Conservation (phyloP, 176 grass and related monocot species). For the Musa beccarii region DNA sequence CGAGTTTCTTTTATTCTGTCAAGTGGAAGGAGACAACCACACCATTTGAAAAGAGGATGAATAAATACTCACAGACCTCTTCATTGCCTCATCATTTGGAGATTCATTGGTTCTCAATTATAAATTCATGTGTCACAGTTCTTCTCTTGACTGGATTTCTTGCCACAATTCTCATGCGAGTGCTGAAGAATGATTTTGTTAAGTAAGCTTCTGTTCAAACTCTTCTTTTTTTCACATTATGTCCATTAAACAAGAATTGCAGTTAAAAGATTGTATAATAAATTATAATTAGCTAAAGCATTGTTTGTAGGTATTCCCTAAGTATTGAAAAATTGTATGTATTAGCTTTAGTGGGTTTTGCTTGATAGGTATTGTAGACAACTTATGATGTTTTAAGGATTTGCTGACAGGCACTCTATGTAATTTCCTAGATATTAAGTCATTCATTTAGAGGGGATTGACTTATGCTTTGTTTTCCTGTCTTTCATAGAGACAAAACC, state of each 20-base stretch:
- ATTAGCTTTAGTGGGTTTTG: background rate
- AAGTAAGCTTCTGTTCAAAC: background rate
- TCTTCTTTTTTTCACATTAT: background rate
- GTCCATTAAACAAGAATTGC: too few relatives aligned
- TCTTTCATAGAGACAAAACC: background rate
- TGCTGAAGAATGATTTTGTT: conserved; percentile 8
- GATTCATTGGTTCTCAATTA: conserved; percentile 16
- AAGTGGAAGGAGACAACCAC: conserved; percentile 12
- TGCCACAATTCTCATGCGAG: conserved; percentile 14
- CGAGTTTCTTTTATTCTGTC: background rate
- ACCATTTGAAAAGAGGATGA: conserved; percentile 13
- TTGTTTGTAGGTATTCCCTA: background rate
- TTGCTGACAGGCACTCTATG: too few relatives aligned
- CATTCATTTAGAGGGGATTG: background rate
- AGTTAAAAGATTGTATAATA: too few relatives aligned
- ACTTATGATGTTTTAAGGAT: too few relatives aligned
- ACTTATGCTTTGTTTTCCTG: background rate
- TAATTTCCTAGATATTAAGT: background rate
- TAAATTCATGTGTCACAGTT: conserved; percentile 7
- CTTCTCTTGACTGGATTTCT: conserved; percentile 10
- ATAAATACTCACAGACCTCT: background rate
- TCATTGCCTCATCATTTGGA: conserved; percentile 7
- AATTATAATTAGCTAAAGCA: too few relatives aligned
- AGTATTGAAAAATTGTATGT: background rate
- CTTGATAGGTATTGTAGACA: background rate